Evolutionary conservation across 495 filamentous ascomycete species (phyloP).

Genomic region (Aspergillus funiculosus): DNA sequence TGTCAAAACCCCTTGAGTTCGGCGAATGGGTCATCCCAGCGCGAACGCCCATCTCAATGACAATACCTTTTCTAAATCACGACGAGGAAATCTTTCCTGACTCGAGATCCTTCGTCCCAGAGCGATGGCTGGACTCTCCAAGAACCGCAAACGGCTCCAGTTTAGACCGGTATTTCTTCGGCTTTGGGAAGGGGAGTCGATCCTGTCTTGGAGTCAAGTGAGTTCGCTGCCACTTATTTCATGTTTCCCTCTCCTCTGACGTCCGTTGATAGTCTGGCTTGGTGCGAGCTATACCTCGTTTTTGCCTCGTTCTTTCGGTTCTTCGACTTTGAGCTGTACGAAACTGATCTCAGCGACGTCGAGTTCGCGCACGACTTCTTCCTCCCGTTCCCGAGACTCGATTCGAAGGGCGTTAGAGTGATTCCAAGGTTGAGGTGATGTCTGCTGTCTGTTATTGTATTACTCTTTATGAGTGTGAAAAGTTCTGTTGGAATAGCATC

Average conservation of each 20-base stretch:
- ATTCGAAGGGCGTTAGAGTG: slow-evolving; percentile 5
- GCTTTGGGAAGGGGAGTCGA: slow-evolving; percentile 3
- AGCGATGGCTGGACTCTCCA: slow-evolving; percentile 1
- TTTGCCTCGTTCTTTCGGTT: slow-evolving; percentile 3
- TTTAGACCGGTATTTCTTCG: slow-evolving; percentile 4
- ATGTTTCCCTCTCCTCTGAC: neutral
- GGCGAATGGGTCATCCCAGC: neutral
- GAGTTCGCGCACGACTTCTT: slow-evolving; percentile 5
- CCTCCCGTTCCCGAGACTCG: neutral
- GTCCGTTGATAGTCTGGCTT: slow-evolving; percentile 6
- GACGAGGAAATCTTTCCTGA: slow-evolving; percentile 3
- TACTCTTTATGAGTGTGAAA: too few relatives aligned
- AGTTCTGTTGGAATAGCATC: too few relatives aligned
- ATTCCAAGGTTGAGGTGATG: neutral
- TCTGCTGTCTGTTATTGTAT: too few relatives aligned
- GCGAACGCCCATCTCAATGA: neutral
- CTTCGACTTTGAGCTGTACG: slow-evolving; percentile 5
- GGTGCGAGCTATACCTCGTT: slow-evolving; percentile 4
- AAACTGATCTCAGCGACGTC: slow-evolving; percentile 1
- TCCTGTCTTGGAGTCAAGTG: slow-evolving; percentile 4
- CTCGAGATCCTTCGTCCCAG: slow-evolving; percentile 1
- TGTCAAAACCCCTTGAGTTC: neutral
- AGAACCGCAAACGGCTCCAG: neutral
- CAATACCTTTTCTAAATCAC: slow-evolving; percentile 1
- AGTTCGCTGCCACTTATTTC: neutral